Base-by-base conservation (phyloP, 768 basidiomycete species). In the Arthromyces matolae region DNA sequence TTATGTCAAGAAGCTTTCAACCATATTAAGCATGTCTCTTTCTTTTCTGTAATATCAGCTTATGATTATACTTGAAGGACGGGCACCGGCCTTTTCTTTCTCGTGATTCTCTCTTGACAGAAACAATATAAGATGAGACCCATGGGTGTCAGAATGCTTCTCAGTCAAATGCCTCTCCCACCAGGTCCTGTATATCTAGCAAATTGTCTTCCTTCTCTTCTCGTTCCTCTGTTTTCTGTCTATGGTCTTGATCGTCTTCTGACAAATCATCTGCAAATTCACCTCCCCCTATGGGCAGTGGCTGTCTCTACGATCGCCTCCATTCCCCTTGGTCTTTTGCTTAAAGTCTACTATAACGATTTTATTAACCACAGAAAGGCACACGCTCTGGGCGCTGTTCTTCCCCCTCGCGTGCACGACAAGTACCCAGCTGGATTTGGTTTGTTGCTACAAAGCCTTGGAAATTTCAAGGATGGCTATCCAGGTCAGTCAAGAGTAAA, bases 381-480 rank as follows among this genome's bases (percentile, higher is more conserved):
- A 2, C 60, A 60, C 14, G 60, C 61, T 18, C 44, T 54, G 28
- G 68, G 67, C n/a, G 70, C 71, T 1, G 57, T 61, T 7, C 33
- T 70, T 10, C 62, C 67, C 5, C 70, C 71, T 2, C 50, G 51
- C 14, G 59, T 71, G 24, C 22, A 53, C 8, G 58, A 61, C 32
- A 55, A 60, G 46, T 63, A 57, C 33, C 58, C 60, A 12, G 40
- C 59, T 14, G 60, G 62, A 0, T 42, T 69, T 33, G 57, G 53
- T 10, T 50, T 58, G 8, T 44, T 63, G 2, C 45, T 51, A 2
- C 43, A 52, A 5, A 37, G 63, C 25, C 47, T 63, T 13, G 44
- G 59, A n/a, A 57, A 54, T 42, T 56, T 62, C 31, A 59, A 62
- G 45, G 55, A 44, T 4, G 70, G 69, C 3, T 66, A 69, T 55